Evolutionary conservation across 106 monocot genomes (phyloP), one percentile per base, ranked within the genome.

Genomic region (Chionographis japonica): DNA sequence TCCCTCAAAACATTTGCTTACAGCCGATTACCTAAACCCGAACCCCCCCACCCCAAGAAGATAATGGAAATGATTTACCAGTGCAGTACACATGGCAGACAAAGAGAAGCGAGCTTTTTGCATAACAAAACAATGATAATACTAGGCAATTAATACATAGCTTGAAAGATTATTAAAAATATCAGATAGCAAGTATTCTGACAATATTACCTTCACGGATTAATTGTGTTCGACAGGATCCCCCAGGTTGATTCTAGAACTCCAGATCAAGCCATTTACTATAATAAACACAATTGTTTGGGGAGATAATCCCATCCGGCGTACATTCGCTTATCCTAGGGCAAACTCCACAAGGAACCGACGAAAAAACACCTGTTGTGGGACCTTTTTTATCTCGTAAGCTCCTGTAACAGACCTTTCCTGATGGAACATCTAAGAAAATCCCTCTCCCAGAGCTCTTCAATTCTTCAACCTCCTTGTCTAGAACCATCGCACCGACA

Each of bases 301-400:
- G 89, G 2, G 93, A 93, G 43, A 93, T 84, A 37, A 79, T 67
- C 43, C 93, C 93, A 65, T 89, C 89, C 4, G 93, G 89, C 4
- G 77, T 72, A 76, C 89, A 93, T 6, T 89, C 89, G 10, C 65
- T 58, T 37, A 89, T 69, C 74, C 86, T 58, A 0, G 84, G 88
- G 71, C 89, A 93, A 37, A 93, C 86, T 5, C 86, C 88, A 58
- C 93, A 93, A 19, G 86, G 89, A 39, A 93, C 66, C 4, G 81
- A 74, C 10, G 88, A 52, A 15, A 92, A 75, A 40, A 18, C 53
- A 2, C 86, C 85, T 8, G 49, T 62, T 37, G 54, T 61, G 2
- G 56, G 12, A 14, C 42, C 58, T 10, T 35, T 75, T 38, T 49
- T 65, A 4, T 66, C 71, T 8, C 36, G 72, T 16, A 58, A 60